A percentile compares a stretch with the other conserved stretches of the same genome.
phyloP scores from a whole-genome alignment of 768 basidiomycete species.

The Russula foetens region DNA sequence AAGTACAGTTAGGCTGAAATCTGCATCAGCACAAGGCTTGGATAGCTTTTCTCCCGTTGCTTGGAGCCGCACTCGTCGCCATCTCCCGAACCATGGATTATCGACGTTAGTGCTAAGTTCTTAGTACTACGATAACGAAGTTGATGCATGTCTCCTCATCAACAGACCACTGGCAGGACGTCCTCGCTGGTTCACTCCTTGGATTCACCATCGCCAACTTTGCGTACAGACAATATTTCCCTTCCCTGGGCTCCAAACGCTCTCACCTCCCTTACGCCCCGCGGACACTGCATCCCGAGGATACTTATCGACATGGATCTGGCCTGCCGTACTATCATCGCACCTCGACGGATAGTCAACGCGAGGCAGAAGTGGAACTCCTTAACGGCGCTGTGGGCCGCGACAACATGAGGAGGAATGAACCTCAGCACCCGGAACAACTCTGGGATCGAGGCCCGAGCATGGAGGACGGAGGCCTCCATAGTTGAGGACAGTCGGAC shows the following conservation, averaged over 20 bases:
- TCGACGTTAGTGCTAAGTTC: constrained; percentile 49
- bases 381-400: constrained; percentile 27
- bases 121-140: neutral
- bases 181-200: constrained; percentile 68
- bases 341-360: constrained; percentile 13
- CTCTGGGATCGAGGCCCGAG: constrained; percentile 12
- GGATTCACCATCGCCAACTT: constrained; percentile 69
- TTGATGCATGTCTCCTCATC: constrained; percentile 13
- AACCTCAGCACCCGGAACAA: constrained; percentile 19
- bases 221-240: constrained; percentile 79
- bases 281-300: constrained; percentile 43
- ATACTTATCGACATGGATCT: constrained; percentile 22
- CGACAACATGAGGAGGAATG: too few relatives aligned
- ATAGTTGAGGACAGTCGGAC: neutral
- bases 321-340: neutral
- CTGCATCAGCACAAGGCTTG: constrained; percentile 56
- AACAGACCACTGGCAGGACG: constrained; percentile 88
- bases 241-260: constrained; percentile 50
- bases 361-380: constrained; percentile 18
- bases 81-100: constrained; percentile 90
- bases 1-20: neutral
- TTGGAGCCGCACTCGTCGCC: constrained; percentile 70
- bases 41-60: constrained; percentile 69
- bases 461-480: neutral
- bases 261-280: constrained; percentile 70